A percentile compares a stretch with the other conserved stretches of the same genome.
Evolutionary conservation across 169 alveolate genomes (phyloP).

Genomic region (Plasmodium inui): DNA sequence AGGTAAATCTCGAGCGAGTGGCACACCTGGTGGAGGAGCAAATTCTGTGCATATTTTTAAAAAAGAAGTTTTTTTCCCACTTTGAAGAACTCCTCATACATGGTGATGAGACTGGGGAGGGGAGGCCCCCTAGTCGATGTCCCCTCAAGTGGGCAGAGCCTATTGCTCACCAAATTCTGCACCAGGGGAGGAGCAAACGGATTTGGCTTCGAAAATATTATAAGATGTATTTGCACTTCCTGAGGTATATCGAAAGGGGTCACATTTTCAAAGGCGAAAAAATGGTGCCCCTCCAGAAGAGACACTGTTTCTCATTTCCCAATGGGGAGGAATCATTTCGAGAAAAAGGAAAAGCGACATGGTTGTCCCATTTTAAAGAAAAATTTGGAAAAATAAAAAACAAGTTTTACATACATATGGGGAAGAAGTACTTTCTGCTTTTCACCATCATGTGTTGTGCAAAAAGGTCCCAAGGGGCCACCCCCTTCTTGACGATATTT

Average conservation of each 20-base stretch:
- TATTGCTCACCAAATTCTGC: not conserved
- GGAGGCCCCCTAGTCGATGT: not conserved
- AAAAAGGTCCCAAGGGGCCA: not conserved
- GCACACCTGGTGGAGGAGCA: slow-evolving; percentile 1
- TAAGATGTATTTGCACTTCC: not conserved
- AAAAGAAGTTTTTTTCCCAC: slow-evolving; percentile 2
- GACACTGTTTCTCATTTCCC: not conserved
- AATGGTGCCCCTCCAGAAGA: not conserved
- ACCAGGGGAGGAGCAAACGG: not conserved
- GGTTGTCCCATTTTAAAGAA: not conserved
- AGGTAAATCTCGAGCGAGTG: not conserved
- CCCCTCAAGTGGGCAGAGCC: not conserved
- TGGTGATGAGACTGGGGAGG: not conserved
- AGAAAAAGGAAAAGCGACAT: not conserved
- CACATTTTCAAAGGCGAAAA: slow-evolving; percentile 1
- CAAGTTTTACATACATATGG: slow-evolving; percentile 28
- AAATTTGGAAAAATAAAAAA: not conserved
- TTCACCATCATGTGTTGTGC: not conserved
- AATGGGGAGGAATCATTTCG: not conserved
- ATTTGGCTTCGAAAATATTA: slow-evolving; percentile 18
- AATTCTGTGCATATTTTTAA: slow-evolving; percentile 15
- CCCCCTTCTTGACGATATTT: slow-evolving; percentile 10
- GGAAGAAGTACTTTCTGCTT: slow-evolving; percentile 13
- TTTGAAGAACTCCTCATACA: slow-evolving; percentile 25
- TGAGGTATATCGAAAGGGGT: not conserved